Conservation (phyloP, 2,329 filamentous ascomycete species). For the Fusarium beomiforme region DNA sequence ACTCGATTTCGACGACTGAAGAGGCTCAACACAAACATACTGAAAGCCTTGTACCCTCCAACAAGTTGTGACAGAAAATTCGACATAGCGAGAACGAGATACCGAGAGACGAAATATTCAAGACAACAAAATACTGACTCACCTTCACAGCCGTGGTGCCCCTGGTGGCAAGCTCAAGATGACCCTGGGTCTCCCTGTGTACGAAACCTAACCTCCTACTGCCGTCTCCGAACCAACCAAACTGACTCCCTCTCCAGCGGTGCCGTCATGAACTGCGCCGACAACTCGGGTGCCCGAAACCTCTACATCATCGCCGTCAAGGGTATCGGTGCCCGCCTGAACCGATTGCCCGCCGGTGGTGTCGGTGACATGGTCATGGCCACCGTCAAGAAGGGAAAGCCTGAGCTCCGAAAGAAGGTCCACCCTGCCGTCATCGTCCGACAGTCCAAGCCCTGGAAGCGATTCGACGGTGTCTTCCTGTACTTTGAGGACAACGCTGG, state of each 20-base stretch:
- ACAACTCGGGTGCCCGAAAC: conserved; percentile 99
- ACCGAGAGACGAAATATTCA: neutral
- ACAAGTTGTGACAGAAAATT: conserved; percentile 31
- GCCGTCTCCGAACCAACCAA: conserved; percentile 15
- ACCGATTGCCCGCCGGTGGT: conserved; percentile 96
- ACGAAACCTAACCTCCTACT: conserved; percentile 51
- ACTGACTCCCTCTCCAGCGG: conserved; percentile 68
- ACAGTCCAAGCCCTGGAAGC: conserved; percentile 99
- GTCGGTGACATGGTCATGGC: conserved; percentile 99
- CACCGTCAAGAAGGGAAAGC: conserved; percentile 99
- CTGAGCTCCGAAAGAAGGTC: conserved; percentile 99
- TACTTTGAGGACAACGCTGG: conserved; percentile 99
- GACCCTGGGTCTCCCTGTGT: conserved; percentile 99
- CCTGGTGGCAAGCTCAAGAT: conserved; percentile 99
- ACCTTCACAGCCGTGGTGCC: conserved; percentile 76
- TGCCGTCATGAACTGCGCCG: conserved; percentile 99
- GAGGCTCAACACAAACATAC: neutral
- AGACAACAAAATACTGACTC: conserved; percentile 47
- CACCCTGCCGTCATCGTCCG: conserved; percentile 99
- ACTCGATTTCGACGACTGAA: neutral
- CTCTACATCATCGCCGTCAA: conserved; percentile 99
- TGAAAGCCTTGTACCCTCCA: neutral
- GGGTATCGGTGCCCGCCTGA: conserved; percentile 96
- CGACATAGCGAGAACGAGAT: conserved; percentile 12
- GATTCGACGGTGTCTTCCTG: conserved; percentile 97